Evolutionary conservation across 352 stramenopile genomes (phyloP).

Genomic region (Thraustochytrium striatum): DNA sequence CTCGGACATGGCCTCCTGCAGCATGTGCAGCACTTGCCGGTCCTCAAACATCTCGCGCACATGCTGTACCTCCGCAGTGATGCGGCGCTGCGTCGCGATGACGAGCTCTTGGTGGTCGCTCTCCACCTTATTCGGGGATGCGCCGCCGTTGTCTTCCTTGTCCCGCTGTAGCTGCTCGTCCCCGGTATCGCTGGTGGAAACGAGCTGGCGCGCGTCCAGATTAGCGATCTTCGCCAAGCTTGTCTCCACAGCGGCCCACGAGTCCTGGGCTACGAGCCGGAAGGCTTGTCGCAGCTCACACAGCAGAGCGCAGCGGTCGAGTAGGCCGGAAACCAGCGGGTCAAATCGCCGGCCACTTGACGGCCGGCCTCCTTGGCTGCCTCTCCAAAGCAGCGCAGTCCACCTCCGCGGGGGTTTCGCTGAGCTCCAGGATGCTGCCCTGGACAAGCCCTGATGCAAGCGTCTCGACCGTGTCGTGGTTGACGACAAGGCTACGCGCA

Average conservation of each 20-base stretch:
- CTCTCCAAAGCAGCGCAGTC: background rate
- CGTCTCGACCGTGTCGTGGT: conserved; percentile 12
- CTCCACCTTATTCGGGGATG: background rate
- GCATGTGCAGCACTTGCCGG: conserved; percentile 5
- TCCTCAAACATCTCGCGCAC: background rate
- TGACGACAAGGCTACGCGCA: conserved; percentile 20
- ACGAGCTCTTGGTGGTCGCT: background rate
- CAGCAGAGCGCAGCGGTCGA: conserved; percentile 5
- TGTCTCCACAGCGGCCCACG: conserved; percentile 12
- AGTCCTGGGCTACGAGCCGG: background rate
- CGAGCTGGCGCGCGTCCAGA: no score
- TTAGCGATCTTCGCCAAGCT: background rate
- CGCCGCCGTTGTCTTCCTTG: background rate
- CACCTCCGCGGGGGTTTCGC: background rate
- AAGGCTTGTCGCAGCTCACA: conserved; percentile 11
- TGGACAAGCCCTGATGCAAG: background rate
- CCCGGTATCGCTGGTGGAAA: no score
- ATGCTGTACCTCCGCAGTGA: background rate
- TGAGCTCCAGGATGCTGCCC: background rate
- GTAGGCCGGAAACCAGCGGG: background rate
- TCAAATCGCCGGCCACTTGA: conserved; percentile 20
- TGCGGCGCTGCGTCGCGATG: background rate
- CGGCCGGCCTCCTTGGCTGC: background rate
- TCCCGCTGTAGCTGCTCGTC: no score
- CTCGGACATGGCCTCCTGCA: conserved; percentile 23